phyloP scores from a whole-genome alignment of 2,329 filamentous ascomycete genomes.

The Aspergillus sp. region DNA sequence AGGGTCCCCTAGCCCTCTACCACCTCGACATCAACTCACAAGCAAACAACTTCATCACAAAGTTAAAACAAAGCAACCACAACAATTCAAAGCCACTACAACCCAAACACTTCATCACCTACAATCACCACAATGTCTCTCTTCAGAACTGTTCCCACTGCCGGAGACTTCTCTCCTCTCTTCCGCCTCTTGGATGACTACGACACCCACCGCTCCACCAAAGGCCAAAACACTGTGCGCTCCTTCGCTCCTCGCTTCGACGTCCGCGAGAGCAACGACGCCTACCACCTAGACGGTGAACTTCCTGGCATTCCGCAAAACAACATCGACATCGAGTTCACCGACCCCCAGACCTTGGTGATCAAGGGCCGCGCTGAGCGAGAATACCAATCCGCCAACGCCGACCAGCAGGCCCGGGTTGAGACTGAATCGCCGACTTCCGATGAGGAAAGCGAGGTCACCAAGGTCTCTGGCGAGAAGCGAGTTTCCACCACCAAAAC shows the following conservation, averaged over 20 bases:
- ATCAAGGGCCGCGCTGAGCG: constrained; percentile 47
- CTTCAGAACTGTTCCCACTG: constrained; percentile 28
- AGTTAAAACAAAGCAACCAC: constrained; percentile 2
- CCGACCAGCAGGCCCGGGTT: constrained; percentile 14
- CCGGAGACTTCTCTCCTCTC: constrained; percentile 43
- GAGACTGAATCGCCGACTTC: constrained; percentile 26
- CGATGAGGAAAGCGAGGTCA: constrained; percentile 21
- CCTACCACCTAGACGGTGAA: constrained; percentile 50
- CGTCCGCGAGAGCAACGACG: constrained; percentile 44
- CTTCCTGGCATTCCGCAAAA: constrained; percentile 49
- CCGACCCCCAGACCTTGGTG: constrained; percentile 47
- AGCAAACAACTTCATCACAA: constrained; percentile 7
- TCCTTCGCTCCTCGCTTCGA: constrained; percentile 49
- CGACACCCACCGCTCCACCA: constrained; percentile 34
- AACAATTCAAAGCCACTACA: background rate
- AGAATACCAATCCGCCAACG: constrained; percentile 33
- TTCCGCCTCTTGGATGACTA: constrained; percentile 50
- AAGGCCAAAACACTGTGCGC: constrained; percentile 20
- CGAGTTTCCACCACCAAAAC: constrained; percentile 17
- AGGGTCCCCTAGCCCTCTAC: constrained; percentile 6
- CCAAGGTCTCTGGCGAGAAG: constrained; percentile 30
- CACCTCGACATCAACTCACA: constrained; percentile 9
- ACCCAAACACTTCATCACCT: background rate
- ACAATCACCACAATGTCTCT: constrained; percentile 33
- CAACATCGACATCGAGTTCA: constrained; percentile 49